Evolutionary conservation across 768 basidiomycete species (phyloP), one percentile per base, ranked within the genome.

Genomic region (Pilatotrama ljubarskyi): DNA sequence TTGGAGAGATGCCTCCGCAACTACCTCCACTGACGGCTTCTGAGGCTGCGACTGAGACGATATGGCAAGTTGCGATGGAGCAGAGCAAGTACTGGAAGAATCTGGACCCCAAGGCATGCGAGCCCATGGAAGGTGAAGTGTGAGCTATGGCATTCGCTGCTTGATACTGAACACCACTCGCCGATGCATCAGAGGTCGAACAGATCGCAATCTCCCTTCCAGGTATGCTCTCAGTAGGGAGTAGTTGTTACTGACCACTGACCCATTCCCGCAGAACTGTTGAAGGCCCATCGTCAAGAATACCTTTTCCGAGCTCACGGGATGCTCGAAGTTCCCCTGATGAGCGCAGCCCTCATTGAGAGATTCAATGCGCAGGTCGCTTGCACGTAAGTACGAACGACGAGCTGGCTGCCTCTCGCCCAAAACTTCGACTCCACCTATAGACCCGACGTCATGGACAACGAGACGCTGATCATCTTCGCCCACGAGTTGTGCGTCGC

Each of bases 1-100:
- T 98, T 8, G 97, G 97, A 3, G 90, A 95, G 64, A 80, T 90
- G 2, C 93, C 95, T 0, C 88, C 87, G 1, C 82, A 86, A 59
- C 74, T 98, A 7, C 81, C 83, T 0, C 82, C 90, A 0, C 75
- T 93, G 74, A 76, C 83, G 25, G 94, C 94, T 1, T 85, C 84
- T 3, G 90, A 93, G 56, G 78, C 82, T 3, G 96, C 88, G 2
- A 91, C 93, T 7, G 92, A 96, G 75, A 93, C 95, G 0, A 84
- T 98, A 13, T 94, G 86, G 81, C 83, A 91, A 46, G 94, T 96
- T 11, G 90, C 91, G 9, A 83, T 82, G 64, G 84, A 93, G 51
- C 96, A 98, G 72, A 90, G 88, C 69, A 89, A 87, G 71, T 90
- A 90, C 70, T 99, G 97, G 97, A 93, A 88, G 72, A 86, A 77